These are phyloP conservation scores for Physcomitrellopsis africana DNA, from an alignment of 225 moss, liverwort and hornwort genomes.

Conservation along the genomic window DNA sequence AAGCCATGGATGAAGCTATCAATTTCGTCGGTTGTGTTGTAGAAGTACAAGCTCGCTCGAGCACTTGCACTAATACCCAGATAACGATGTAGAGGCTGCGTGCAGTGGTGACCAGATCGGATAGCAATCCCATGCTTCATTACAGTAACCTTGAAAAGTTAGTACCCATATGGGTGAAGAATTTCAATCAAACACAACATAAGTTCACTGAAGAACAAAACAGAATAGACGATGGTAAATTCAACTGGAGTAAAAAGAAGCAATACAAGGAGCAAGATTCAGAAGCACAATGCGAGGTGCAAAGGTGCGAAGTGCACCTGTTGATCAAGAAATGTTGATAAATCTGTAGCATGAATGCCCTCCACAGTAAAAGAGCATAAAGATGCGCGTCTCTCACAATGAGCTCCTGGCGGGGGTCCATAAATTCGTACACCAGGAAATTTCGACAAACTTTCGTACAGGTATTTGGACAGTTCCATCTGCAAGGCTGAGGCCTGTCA, in stretches of 20 bases:
- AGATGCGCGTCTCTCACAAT: constrained; percentile 52
- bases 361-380: constrained; percentile 77
- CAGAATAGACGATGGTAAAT: not conserved
- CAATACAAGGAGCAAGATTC: not conserved
- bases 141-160: not conserved
- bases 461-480: constrained; percentile 77
- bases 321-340: constrained; percentile 80
- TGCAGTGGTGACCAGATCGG: constrained; percentile 91
- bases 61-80: constrained; percentile 63
- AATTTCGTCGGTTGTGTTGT: constrained; percentile 81
- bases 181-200: not conserved
- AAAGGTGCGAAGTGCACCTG: constrained; percentile 40
- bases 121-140: constrained; percentile 80
- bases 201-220: not conserved
- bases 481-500: constrained; percentile 47
- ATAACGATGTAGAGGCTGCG: constrained; percentile 83
- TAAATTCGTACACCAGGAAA: constrained; percentile 69
- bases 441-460: constrained; percentile 64
- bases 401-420: constrained; percentile 56
- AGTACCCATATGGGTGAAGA: too few species aligned
- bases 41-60: constrained; percentile 91
- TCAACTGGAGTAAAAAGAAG: not conserved
- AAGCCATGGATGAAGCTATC: constrained; percentile 68
- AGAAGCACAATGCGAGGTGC: not conserved
- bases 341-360: constrained; percentile 69